A percentile compares a stretch with the other conserved stretches of the same genome.
Conservation (phyloP, 805 yeast genomes). For the Candida sonorensis region DNA sequence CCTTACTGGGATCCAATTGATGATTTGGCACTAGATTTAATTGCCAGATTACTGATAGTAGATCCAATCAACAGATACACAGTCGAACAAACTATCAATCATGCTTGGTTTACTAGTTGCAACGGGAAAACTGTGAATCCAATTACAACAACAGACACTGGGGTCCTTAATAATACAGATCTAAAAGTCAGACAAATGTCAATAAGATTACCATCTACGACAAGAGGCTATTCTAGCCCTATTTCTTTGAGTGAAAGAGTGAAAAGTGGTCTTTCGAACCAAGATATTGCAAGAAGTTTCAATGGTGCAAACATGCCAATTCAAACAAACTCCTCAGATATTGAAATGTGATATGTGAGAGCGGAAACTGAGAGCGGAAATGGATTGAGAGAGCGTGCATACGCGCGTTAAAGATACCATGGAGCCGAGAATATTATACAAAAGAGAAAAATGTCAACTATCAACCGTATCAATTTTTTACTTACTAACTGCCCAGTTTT, state of each 20-base stretch:
- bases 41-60: slow-evolving; percentile 52
- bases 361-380: background rate
- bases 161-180: slow-evolving; percentile 2
- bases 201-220: slow-evolving; percentile 18
- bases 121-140: no score
- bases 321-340: no score
- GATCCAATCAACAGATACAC: slow-evolving; percentile 39
- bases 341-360: slow-evolving; percentile 3
- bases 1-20: slow-evolving; percentile 74
- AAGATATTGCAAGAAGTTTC: slow-evolving; percentile 14
- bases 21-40: slow-evolving; percentile 60
- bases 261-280: slow-evolving; percentile 17
- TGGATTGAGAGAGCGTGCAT: no score
- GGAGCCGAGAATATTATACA: no score
- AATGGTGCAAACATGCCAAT: no score
- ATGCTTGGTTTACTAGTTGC: slow-evolving; percentile 35
- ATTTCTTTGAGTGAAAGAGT: slow-evolving; percentile 21
- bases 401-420: no score
- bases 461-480: no score
- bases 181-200: slow-evolving; percentile 12
- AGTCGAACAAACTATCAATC: slow-evolving; percentile 32
- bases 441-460: no score
- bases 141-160: no score
- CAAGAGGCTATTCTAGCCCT: slow-evolving; percentile 23
- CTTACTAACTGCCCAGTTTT: no score